Evolutionary conservation across 768 basidiomycete species (phyloP).

Genomic region (Pleurotus sapidus): DNA sequence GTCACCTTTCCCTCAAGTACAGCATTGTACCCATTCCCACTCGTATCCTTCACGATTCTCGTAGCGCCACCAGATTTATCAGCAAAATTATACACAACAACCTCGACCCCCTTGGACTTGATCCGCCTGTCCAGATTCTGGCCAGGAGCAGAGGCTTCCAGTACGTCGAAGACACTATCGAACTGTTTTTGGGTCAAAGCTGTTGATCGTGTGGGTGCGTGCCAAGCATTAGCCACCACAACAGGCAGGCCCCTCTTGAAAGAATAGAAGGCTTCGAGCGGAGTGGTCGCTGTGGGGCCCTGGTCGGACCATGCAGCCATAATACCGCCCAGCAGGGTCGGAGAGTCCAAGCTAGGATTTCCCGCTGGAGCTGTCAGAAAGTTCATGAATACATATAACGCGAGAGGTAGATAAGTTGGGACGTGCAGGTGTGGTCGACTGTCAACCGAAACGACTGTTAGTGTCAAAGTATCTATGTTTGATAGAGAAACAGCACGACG

Average conservation of each 20-base stretch:
- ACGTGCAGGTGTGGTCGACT: neutral
- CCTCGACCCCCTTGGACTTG: slow-evolving; percentile 7
- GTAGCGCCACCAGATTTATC: slow-evolving; percentile 6
- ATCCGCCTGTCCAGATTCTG: slow-evolving; percentile 38
- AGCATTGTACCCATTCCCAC: slow-evolving; percentile 18
- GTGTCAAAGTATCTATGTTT: neutral
- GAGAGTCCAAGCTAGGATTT: slow-evolving; percentile 25
- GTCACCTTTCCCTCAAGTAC: neutral
- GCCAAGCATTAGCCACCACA: slow-evolving; percentile 42
- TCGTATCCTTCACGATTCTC: slow-evolving; percentile 9
- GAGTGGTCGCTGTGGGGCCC: slow-evolving; percentile 43
- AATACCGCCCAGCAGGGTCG: slow-evolving; percentile 28
- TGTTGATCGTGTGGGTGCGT: slow-evolving; percentile 30
- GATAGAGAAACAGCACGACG: neutral
- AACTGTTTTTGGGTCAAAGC: slow-evolving; percentile 33
- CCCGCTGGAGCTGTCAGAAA: slow-evolving; percentile 22
- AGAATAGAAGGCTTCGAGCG: slow-evolving; percentile 40
- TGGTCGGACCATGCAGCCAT: slow-evolving; percentile 42
- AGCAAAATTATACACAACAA: slow-evolving; percentile 12
- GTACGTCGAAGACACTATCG: slow-evolving; percentile 26
- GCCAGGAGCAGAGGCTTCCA: slow-evolving; percentile 37
- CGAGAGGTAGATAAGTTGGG: neutral
- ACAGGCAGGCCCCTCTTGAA: slow-evolving; percentile 36
- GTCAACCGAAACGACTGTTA: neutral
- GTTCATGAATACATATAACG: slow-evolving; percentile 17